Evolutionary conservation across 129 eudicot genomes (phyloP), one percentile per base, ranked within the genome.

Genomic region (Kitagawia praeruptora): DNA sequence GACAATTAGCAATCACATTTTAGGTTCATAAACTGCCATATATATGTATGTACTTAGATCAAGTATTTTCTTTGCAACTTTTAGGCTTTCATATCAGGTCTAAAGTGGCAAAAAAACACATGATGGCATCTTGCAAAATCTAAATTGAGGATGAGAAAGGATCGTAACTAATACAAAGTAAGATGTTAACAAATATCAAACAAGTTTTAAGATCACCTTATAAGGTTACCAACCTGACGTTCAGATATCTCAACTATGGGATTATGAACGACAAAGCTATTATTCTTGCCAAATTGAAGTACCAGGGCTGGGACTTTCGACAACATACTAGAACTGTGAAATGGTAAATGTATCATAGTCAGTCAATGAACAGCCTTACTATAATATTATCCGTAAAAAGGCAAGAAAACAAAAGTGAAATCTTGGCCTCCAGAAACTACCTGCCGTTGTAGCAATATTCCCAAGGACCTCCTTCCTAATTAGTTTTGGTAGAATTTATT

Each of bases 391-490:
- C 70, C 28, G 39, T 39, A 9, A 27, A 21, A 58, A 23, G 31
- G 25, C 2, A 19, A 12, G 18, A 2, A 15, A 44, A 74, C 21
- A n/a, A 42, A 25, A 6, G 9, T 53, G n/a, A 58, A 21, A 23
- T 58, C 4, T 16, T 44, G 75, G 25, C 27, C 16, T 28, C 28
- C 48, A 71, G 66, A 0, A 73, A 42, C 54, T 87, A 96, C 99
- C 99, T 96, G 83, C 88, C 76, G 77, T 81, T 86, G 86, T 96
- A 96, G 89, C 99, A 96, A 76, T 92, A 76, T 71, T 92, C 79
- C 90, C 94, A 96, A 39, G 90, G 93, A 70, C 77, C 48, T 78
- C 88, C 97, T 78, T 92, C 89, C 69, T 83, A 87, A 70, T 75
- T 81, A 70, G 79, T 51, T 82, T 80, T 90, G n/a, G 87, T 82